A percentile compares a stretch with the other conserved stretches of the same genome.
Evolutionary conservation across 768 basidiomycete genomes (phyloP).

Genomic region (Lentinula sp.): DNA sequence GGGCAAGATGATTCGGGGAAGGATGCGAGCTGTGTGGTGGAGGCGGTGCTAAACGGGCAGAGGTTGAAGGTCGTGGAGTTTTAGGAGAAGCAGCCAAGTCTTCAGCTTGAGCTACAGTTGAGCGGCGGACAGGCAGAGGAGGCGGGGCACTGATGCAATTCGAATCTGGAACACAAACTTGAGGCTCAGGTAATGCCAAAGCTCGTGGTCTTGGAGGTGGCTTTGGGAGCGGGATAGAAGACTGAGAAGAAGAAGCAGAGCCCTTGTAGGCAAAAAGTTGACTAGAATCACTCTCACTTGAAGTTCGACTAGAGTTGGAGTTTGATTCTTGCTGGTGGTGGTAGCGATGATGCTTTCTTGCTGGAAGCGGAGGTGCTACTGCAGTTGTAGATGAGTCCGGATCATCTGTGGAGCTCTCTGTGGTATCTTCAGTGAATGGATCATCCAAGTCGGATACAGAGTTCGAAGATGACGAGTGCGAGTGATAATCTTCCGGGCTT

Average conservation of each 20-base stretch:
- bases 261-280: conserved; percentile 7
- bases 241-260: conserved; percentile 8
- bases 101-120: conserved; percentile 9
- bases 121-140: conserved; percentile 15
- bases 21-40: conserved; percentile 19
- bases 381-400: conserved; percentile 7
- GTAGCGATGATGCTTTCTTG: conserved; percentile 6
- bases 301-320: conserved; percentile 28
- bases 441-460: conserved; percentile 13
- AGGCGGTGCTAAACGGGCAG: conserved; percentile 18
- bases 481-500: conserved; percentile 2
- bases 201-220: conserved; percentile 30
- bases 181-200: conserved; percentile 18
- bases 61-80: conserved; percentile 41
- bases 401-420: neutral
- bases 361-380: conserved; percentile 12
- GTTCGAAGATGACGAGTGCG: conserved; percentile 11
- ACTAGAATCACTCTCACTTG: conserved; percentile 29
- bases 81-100: conserved; percentile 12
- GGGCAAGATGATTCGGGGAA: neutral
- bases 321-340: conserved; percentile 12
- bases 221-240: conserved; percentile 11
- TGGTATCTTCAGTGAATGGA: conserved; percentile 18
- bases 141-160: conserved; percentile 4
- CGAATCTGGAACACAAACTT: conserved; percentile 8